Evolutionary conservation across 768 basidiomycete genomes (phyloP).

Genomic region (Cyathus striatus): DNA sequence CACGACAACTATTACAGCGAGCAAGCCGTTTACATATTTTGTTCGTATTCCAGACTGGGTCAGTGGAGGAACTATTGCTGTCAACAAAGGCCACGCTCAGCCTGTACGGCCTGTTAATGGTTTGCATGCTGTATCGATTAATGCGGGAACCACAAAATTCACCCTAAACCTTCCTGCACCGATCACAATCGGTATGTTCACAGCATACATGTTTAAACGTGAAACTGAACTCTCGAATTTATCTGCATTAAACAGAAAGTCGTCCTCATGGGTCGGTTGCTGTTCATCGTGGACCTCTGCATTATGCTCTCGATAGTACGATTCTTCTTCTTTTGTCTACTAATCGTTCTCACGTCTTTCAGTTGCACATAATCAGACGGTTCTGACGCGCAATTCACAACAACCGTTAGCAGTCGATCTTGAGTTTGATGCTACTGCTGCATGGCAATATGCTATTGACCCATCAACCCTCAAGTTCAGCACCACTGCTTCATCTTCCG

Average conservation of each 20-base stretch:
- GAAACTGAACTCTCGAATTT: background rate
- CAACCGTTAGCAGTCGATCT: constrained; percentile 43
- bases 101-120: constrained; percentile 38
- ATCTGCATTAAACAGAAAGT: too few relatives aligned
- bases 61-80: constrained; percentile 35
- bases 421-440: constrained; percentile 39
- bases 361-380: constrained; percentile 29
- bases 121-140: constrained; percentile 33
- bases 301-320: constrained; percentile 52
- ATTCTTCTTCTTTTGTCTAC: background rate
- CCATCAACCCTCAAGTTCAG: constrained; percentile 35
- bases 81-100: constrained; percentile 31
- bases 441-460: constrained; percentile 55
- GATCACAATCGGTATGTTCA: constrained; percentile 35
- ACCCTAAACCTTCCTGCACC: constrained; percentile 39
- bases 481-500: constrained; percentile 24
- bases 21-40: constrained; percentile 37
- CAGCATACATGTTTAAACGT: background rate
- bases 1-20: constrained; percentile 38
- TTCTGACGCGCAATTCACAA: constrained; percentile 35
- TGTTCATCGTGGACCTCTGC: constrained; percentile 47
- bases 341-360: background rate
- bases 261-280: constrained; percentile 48
- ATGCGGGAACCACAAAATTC: constrained; percentile 38
- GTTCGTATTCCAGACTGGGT: constrained; percentile 51